Evolutionary conservation across 331 rosid species (phyloP), one percentile per base, ranked within the genome.

Genomic region (Prunus yedoensis): DNA sequence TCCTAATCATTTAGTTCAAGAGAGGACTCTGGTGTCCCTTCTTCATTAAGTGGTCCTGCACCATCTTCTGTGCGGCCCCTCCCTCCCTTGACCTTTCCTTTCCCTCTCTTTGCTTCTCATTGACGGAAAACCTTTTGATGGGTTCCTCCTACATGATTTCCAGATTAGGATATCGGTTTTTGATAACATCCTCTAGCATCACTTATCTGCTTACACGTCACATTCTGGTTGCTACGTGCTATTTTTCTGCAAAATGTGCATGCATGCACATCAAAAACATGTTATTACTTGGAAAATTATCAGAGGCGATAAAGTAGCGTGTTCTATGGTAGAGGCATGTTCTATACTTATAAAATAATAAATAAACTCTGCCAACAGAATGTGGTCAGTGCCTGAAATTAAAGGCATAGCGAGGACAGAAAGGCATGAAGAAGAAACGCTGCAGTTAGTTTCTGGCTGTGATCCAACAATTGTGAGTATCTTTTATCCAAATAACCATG

Each of bases 301-400:
- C 69, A 35, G 15, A 68, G 27, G 17, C 23, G 18, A 70, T 8
- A 6, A 17, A 20, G 3, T 80, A 8, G 32, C 14, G 46, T 28
- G 23, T 52, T 65, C 12, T 49, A 8, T 13, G 43, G 10, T 61
- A 59, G 20, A 66, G 35, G 32, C 13, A 3, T 60, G 41, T 41
- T 49, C 2, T 17, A 38, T 23, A 63, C 77, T 66, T 17, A 64
- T 17, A 17, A 71, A 27, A 18, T 38, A 7, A 28, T 18, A n/a
- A 45, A 23, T n/a, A 18, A 14, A 41, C 59, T 74, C 56, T 73
- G 67, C 41, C 30, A 11, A 49, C 76, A 87, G 91, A 85, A 64
- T 81, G 85, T 83, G 89, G 84, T 68, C 63, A 18, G 81, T 83
- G 67, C 91, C 91, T 58, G 91, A 87, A 68, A 74, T 75, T 41